These are phyloP conservation scores for Clohesyomyces aquaticus DNA, from an alignment of 495 filamentous ascomycete genomes.

Conservation along the genomic window DNA sequence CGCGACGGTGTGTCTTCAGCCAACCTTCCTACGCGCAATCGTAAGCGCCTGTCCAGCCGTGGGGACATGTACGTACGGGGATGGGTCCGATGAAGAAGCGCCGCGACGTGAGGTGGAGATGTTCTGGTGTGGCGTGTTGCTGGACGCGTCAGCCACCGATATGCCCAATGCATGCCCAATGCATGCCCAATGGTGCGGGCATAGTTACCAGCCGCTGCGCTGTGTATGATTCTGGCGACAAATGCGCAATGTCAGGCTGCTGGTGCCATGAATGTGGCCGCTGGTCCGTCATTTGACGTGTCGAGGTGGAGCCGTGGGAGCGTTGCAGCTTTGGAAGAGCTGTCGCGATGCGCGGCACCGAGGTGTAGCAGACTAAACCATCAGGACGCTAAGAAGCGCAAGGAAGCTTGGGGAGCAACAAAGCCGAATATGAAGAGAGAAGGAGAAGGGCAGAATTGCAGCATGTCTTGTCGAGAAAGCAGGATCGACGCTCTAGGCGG, in stretches of 20 bases:
- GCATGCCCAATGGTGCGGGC: not conserved
- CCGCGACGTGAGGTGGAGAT: constrained; percentile 65
- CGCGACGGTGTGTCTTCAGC: constrained; percentile 66
- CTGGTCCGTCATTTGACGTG: constrained; percentile 21
- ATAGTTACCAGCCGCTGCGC: constrained; percentile 57
- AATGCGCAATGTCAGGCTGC: constrained; percentile 33
- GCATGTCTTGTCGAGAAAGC: constrained; percentile 5
- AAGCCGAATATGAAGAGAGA: not conserved
- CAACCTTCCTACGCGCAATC: constrained; percentile 55
- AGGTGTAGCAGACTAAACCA: too few species aligned
- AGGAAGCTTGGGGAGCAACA: not conserved
- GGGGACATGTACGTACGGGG: constrained; percentile 50
- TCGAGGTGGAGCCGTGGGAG: not conserved
- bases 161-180: constrained; percentile 1
- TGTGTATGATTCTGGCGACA: constrained; percentile 45
- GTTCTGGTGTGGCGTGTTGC: constrained; percentile 65
- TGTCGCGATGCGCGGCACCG: not conserved
- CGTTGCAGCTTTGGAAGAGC: not conserved
- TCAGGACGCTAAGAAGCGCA: not conserved
- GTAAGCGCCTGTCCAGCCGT: too few species aligned
- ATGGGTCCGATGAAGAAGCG: constrained; percentile 72
- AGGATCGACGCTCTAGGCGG: constrained; percentile 1
- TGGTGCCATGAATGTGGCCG: constrained; percentile 37
- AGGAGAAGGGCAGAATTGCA: not conserved
- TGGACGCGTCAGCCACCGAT: constrained; percentile 37